phyloP scores from a whole-genome alignment of 2,329 filamentous ascomycete genomes.

The Aureobasidium pullulans region DNA sequence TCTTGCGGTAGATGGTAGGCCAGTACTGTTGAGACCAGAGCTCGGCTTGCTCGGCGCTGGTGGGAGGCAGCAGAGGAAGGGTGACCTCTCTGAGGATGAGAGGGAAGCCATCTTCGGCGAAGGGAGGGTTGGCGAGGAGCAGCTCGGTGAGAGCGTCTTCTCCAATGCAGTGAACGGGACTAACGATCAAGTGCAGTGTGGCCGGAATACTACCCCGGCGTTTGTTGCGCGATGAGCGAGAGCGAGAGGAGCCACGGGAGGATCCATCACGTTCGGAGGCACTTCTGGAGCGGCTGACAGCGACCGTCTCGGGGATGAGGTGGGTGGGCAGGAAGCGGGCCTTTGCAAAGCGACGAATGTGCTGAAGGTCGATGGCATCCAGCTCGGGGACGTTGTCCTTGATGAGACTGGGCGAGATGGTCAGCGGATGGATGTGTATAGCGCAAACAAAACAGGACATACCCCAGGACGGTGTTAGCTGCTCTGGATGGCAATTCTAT shows the following conservation, averaged over 20 bases:
- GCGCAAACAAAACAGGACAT: slow-evolving; percentile 28
- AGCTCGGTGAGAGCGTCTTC: slow-evolving; percentile 45
- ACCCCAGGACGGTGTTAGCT: slow-evolving; percentile 68
- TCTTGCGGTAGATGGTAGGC: slow-evolving; percentile 81
- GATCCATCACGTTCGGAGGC: slow-evolving; percentile 12
- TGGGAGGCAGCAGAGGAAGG: slow-evolving; percentile 67
- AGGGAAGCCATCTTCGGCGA: slow-evolving; percentile 30
- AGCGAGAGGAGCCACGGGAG: slow-evolving; percentile 13
- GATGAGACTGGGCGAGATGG: slow-evolving; percentile 31
- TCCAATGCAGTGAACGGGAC: slow-evolving; percentile 44
- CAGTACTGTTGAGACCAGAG: slow-evolving; percentile 71
- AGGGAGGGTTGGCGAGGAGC: slow-evolving; percentile 32
- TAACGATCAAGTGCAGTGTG: slow-evolving; percentile 45
- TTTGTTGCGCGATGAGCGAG: slow-evolving; percentile 14
- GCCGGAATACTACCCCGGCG: slow-evolving; percentile 19
- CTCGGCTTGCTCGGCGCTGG: slow-evolving; percentile 65
- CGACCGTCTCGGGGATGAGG: slow-evolving; percentile 3
- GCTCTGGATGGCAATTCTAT: slow-evolving; percentile 64
- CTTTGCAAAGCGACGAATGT: slow-evolving; percentile 72
- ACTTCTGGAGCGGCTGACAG: slow-evolving; percentile 13
- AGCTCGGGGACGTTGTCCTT: slow-evolving; percentile 38
- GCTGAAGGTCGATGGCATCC: slow-evolving; percentile 39
- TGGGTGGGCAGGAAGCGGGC: slow-evolving; percentile 28
- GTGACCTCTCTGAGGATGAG: slow-evolving; percentile 56
- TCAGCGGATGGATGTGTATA: slow-evolving; percentile 2